Conservation (phyloP, 257 asterid species). For the Ophiorrhiza pumila region DNA sequence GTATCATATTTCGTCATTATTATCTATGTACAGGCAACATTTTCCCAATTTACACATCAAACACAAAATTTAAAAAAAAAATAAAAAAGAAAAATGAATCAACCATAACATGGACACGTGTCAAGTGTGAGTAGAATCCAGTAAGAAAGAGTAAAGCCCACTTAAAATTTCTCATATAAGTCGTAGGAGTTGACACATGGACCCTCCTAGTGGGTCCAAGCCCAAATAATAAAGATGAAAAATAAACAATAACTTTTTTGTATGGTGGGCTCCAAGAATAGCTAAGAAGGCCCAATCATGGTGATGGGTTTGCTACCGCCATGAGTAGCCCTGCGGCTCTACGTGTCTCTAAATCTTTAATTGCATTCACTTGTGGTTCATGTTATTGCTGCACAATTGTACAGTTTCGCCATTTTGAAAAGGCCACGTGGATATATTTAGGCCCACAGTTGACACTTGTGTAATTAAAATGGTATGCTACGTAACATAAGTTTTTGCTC, state of each 20-base stretch:
- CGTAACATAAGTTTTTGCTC: background rate
- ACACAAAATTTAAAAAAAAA: no score
- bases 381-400: background rate
- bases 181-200: background rate
- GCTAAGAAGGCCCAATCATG: conserved; percentile 17
- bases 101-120: conserved; percentile 13
- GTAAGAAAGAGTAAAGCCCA: conserved; percentile 12
- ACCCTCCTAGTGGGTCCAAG: conserved; percentile 13
- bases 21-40: no score
- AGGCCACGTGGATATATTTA: background rate
- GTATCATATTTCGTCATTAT: no score
- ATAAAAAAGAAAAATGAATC: no score
- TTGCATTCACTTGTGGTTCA: background rate
- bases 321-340: background rate
- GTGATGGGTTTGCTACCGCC: background rate
- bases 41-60: no score
- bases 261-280: conserved; percentile 8
- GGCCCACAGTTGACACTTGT: conserved; percentile 6
- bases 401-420: background rate
- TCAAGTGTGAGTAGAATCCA: background rate
- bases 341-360: conserved; percentile 4
- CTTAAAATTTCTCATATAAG: background rate
- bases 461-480: background rate
- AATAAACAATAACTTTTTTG: background rate
- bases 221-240: background rate